Base-by-base conservation (phyloP, 1,139 yeast species). In the Geotrichum klebahnii region DNA sequence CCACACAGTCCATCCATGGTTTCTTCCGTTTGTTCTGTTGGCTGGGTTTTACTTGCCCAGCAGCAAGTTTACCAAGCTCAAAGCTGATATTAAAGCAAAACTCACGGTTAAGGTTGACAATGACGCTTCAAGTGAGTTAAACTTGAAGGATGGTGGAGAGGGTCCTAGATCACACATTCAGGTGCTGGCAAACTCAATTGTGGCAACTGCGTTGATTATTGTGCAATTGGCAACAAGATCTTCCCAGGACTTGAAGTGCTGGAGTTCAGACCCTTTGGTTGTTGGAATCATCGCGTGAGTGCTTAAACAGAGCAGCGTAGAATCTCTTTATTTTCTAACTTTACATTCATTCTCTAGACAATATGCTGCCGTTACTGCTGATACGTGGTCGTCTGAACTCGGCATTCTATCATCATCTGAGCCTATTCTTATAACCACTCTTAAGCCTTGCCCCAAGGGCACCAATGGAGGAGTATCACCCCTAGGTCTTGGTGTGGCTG, bases 321-420 rank as follows among this genome's bases (percentile, higher is more conserved):
- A n/a, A n/a, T n/a, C n/a, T n/a, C n/a, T n/a, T n/a, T n/a, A n/a
- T n/a, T n/a, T n/a, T n/a, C n/a, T n/a, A n/a, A n/a, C n/a, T n/a
- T n/a, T n/a, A n/a, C n/a, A n/a, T n/a, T n/a, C n/a, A n/a, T n/a
- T n/a, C n/a, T n/a, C n/a, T n/a, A n/a, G n/a, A n/a, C 77, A 75
- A 42, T 76, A 75, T 54, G 70, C 73, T 4, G 75, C 76, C 2
- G 77, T 73, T 10, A 72, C 72, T 1, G 72, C 77, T 3, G 79
- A 75, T 52, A 74, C 79, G 0, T 72, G 75, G 71, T 74, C 79
- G 1, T 73, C 77, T 1, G 79, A 76, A 53, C 60, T 76, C 22
- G 79, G 80, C 1, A 74, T 75, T 14, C 57, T 76, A 23, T 72
- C 78, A 1, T 57, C 57, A 28, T 48, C 64, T 4, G 55, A 60